Evolutionary conservation across 805 yeast genomes (phyloP), one percentile per base, ranked within the genome.

Genomic region (Lipomyces kockii): DNA sequence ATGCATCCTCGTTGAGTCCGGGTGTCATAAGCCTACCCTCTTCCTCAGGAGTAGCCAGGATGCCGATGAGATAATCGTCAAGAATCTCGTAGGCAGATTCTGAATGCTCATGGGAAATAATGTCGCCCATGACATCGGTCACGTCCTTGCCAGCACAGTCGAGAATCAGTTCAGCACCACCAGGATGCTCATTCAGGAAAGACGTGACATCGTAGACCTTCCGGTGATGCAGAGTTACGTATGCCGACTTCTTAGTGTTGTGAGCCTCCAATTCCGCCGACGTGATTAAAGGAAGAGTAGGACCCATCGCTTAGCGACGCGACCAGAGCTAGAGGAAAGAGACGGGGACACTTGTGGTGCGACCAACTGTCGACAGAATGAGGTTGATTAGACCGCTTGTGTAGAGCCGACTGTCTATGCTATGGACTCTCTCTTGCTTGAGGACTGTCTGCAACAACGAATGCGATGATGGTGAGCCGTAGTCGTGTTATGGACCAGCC

Each of bases 71-170:
- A 79, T 87, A 89, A 57, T 93, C 97, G 69, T 89, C 90, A 70
- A 94, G 81, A 84, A 93, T 89, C 62, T 91, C 95, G 77, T 90
- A 89, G 0, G 98, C 97, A 58, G 89, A 81, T 69, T 90, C 94
- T 3, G 95, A 87, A 78, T 94, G 97, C 61, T 84, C 86, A 77
- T 93, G 97, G 49, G 88, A 82, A 2, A 80, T 80, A 25, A 81
- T 82, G 75, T 94, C 98, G 7, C 88, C 87, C 84, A 94, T 85
- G 59, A 92, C 87, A 62, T 85, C 86, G 9, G 97, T 91, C 65
- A 78, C 75, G 65, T 81, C 84, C 65, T 74, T 74, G 63, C 79
- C 78, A 39, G 77, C 76, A 61, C 76, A 74, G 35, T 81, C 81
- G 49, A 72, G 63, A 59, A 87, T 82, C n/a, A 86, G 71, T 65